Evolutionary conservation across 306 rosid genomes (phyloP), one percentile per base, ranked within the genome.

Genomic region (Malus domestica): DNA sequence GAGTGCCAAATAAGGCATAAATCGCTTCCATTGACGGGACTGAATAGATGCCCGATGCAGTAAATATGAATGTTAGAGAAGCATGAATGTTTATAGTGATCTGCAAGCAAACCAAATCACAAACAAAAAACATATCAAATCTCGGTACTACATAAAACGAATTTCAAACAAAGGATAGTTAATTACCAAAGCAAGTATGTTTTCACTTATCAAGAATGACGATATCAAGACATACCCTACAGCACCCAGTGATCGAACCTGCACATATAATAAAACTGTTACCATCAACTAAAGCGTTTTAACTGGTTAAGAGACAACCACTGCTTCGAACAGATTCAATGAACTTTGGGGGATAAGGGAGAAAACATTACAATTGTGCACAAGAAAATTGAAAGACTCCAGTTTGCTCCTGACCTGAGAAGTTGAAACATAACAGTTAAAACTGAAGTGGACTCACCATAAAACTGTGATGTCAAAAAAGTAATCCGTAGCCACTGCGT

Each of bases 31-130:
- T 92, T 5, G 99, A 90, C 19, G 97, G 99, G 83, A 95, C 70
- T 30, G 85, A 76, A 85, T 82, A 77, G 23, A 90, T 80, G 71
- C 96, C 92, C 3, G 88, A 74, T 10, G 99, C 99, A 54, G 97
- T 81, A 78, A 92, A 89, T 79, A 92, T 78, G 82, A 87, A 87
- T 45, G 99, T 85, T 10, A 95, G 93, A 61, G 97, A 90, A 75
- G 99, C 99, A 64, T 95, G 99, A 71, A 95, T 89, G 87, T 95
- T 95, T 59, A 92, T 88, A 74, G 99, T 92, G 84, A 95, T 95
- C 99, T 95, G 82, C 92, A 84, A 71, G 80, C 23, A 84, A 74
- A 74, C 22, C 60, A 30, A 67, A 58, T 55, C 67, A 27, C 12
- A 9, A 29, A 64, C 18, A 23, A 30, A 32, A 42, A 71, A 55